A percentile compares a stretch with the other conserved stretches of the same genome.
Evolutionary conservation across 371 early-diverging fungal genomes (phyloP).

Genomic region (Rhizopus sp.): DNA sequence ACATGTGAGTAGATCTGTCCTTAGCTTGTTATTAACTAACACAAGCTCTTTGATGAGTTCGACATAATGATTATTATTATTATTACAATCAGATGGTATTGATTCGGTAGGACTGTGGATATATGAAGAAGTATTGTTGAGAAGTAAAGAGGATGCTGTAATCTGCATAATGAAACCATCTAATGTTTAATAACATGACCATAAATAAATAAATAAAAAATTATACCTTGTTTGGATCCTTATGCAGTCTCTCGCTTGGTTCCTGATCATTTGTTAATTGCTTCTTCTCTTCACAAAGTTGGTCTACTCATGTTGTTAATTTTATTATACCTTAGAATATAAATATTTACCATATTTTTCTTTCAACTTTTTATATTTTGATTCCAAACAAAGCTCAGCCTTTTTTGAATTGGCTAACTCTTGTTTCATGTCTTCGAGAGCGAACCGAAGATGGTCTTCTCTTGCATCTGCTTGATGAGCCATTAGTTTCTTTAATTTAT

Average conservation of each 20-base stretch:
- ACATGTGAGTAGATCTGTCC: conserved; percentile 40
- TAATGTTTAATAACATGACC: neutral
- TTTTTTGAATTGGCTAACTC: conserved; percentile 44
- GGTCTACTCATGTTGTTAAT: neutral
- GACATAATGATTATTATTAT: conserved; percentile 23
- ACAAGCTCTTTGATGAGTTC: conserved; percentile 49
- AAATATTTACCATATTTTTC: conserved; percentile 35
- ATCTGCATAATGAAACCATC: conserved; percentile 18
- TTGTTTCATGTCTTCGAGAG: conserved; percentile 50
- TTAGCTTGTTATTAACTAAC: conserved; percentile 44
- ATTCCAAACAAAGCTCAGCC: conserved; percentile 42
- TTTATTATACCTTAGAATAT: conserved; percentile 2
- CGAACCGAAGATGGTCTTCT: conserved; percentile 15
- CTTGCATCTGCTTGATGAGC: conserved; percentile 20
- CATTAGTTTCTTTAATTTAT: conserved; percentile 25
- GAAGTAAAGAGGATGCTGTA: conserved; percentile 22
- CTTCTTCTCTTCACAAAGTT: conserved; percentile 23
- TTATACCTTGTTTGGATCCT: conserved; percentile 42
- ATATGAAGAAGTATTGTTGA: neutral
- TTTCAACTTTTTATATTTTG: conserved; percentile 45
- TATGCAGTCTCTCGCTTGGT: conserved; percentile 44
- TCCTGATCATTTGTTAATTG: conserved; percentile 33
- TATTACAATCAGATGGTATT: conserved; percentile 11
- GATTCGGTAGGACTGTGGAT: conserved; percentile 1
- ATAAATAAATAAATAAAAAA: conserved; percentile 1